Base-by-base conservation (phyloP, 1,284 basidiomycete species). In the Ustilago cynodontis region DNA sequence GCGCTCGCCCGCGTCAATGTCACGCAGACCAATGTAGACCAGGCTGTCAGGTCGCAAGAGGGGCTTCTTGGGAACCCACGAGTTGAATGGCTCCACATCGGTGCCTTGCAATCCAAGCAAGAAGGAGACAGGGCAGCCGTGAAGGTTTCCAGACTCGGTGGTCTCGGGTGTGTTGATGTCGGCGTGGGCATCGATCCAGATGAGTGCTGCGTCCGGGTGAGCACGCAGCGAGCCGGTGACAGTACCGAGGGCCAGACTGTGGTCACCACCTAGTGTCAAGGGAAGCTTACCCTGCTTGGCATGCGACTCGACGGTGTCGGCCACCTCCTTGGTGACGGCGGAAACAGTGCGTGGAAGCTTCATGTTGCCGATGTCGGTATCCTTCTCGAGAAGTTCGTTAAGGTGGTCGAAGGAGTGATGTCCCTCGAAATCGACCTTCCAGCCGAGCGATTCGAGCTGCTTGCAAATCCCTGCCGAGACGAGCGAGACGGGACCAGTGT, bases 61-160 rank as follows among this genome's bases (percentile, higher is more conserved):
- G 2, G 81, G 76, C 70, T 78, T 78, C 31, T 65, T 71, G 49
- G 84, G 79, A 28, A 85, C 65, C 84, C 84, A 86, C 39, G 58
- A 61, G 65, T 80, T 82, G 80, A 84, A 86, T 1, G 84, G 84
- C 55, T 70, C 78, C 29, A 84, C 79, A 47, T 82, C 61, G 2
- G 82, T 81, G 24, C 83, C 87, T 13, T 82, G 71, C 14, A 87
- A 76, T 9, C 86, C 87, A 51, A 87, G 73, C 50, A 99, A 91
- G 90, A 99, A 99, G 20, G 96, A 94, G 54, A 98, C 90, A 41
- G 96, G 97, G 92, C 97, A 98, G 75, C 97, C 97, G 88, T 99
- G 97, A 72, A 99, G 91, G 87, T 99, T 98, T 51, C 96, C 95
- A 65, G 93, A 92, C 18, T 82, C 82, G 24, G 95, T 97, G 13